Percentiles rank a stretch among this genome's conserved stretches.
Conservation (phyloP, 1,284 basidiomycete genomes). For the Trametes versicolor region DNA sequence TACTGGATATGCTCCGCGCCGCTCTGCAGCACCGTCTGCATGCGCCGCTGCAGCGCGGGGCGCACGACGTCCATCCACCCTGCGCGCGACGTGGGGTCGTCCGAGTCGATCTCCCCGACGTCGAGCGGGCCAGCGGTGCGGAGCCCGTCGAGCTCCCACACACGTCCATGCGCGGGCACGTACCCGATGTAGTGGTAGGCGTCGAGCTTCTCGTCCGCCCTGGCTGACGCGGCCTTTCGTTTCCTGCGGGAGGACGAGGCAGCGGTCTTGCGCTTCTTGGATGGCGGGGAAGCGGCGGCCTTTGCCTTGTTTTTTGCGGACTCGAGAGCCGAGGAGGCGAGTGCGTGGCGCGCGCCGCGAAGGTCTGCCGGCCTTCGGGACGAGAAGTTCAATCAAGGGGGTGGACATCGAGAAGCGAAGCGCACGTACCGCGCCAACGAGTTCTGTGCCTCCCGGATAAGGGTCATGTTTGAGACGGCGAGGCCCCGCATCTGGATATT, state of each 20-base stretch:
- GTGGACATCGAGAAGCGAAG: background rate
- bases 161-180: slow-evolving; percentile 66
- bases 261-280: slow-evolving; percentile 51
- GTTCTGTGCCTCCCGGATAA: slow-evolving; percentile 65
- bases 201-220: slow-evolving; percentile 49
- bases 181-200: slow-evolving; percentile 73
- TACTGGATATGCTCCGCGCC: slow-evolving; percentile 60
- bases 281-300: slow-evolving; percentile 44
- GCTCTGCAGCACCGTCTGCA: slow-evolving; percentile 61
- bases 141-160: slow-evolving; percentile 65
- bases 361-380: slow-evolving; percentile 62
- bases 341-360: slow-evolving; percentile 57
- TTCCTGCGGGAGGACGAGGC: slow-evolving; percentile 38
- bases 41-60: slow-evolving; percentile 66
- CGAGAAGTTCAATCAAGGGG: background rate
- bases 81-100: slow-evolving; percentile 27
- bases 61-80: slow-evolving; percentile 69
- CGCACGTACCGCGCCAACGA: slow-evolving; percentile 60
- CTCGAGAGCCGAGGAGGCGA: slow-evolving; percentile 56
- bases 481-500: slow-evolving; percentile 66
- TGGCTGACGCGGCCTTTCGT: slow-evolving; percentile 32
- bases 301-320: slow-evolving; percentile 43
- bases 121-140: slow-evolving; percentile 58
- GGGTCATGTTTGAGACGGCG: slow-evolving; percentile 61
- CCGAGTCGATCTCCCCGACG: slow-evolving; percentile 59